These are phyloP conservation scores for Coriaria nepalensis DNA, from an alignment of 306 rosid genomes.

Conservation along the genomic window DNA sequence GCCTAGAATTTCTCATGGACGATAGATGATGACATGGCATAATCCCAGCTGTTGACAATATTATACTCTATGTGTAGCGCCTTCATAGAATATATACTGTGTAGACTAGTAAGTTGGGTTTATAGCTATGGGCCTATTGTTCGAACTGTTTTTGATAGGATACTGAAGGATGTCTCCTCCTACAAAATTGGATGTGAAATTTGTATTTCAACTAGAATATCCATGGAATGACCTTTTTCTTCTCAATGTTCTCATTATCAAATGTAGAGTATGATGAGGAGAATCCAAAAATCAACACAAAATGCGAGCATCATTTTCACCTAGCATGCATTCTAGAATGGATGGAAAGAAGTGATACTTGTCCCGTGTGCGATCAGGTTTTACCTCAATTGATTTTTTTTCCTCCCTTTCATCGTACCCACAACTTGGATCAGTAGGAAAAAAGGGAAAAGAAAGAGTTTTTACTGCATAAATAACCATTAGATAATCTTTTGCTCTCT, in stretches of 20 bases:
- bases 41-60: neutral
- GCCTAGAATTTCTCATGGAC: too few species aligned
- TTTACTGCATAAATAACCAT: neutral
- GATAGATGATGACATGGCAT: too few species aligned
- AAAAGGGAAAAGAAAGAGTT: constrained; percentile 1
- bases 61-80: constrained; percentile 6
- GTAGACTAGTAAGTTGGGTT: too few species aligned
- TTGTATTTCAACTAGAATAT: too few species aligned
- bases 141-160: too few species aligned
- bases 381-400: constrained; percentile 7
- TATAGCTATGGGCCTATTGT: too few species aligned
- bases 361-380: constrained; percentile 94
- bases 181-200: too few species aligned
- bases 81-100: too few species aligned
- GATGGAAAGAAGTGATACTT: constrained; percentile 90
- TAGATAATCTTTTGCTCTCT: neutral
- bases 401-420: neutral
- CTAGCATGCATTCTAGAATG: constrained; percentile 97
- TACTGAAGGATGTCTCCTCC: too few species aligned
- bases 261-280: constrained; percentile 70
- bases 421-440: constrained; percentile 6
- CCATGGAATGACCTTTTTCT: constrained; percentile 1
- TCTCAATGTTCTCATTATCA: neutral
- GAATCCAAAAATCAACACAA: constrained; percentile 62
- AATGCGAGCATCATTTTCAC: constrained; percentile 89